Percentiles rank a stretch among this genome's conserved stretches.
phyloP scores from a whole-genome alignment of 2,329 filamentous ascomycete species.

The Rutstroemia sp. region DNA sequence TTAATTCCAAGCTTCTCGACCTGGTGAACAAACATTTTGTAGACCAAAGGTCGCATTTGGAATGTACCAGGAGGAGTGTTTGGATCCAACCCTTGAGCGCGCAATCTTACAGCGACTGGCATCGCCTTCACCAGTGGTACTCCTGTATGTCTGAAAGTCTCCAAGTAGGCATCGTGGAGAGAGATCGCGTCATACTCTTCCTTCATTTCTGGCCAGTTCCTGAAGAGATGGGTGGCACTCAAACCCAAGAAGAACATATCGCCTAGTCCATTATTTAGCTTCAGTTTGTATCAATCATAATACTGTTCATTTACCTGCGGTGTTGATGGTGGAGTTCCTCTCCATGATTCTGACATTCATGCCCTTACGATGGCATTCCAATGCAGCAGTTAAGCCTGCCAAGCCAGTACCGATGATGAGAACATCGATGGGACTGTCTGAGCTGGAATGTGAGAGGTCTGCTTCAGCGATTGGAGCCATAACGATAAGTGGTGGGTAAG shows the following conservation, averaged over 20 bases:
- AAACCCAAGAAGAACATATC: constrained; percentile 46
- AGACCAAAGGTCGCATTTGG: constrained; percentile 47
- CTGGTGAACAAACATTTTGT: constrained; percentile 42
- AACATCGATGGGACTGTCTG: constrained; percentile 34
- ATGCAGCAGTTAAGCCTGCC: constrained; percentile 50
- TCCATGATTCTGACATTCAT: constrained; percentile 44
- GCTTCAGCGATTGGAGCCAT: too few species aligned
- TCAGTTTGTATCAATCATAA: too few species aligned
- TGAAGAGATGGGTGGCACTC: constrained; percentile 47
- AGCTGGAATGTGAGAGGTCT: too few species aligned
- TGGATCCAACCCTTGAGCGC: constrained; percentile 29
- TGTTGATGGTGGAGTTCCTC: constrained; percentile 22
- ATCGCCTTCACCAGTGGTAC: constrained; percentile 33
- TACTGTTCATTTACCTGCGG: too few species aligned
- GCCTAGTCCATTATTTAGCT: neutral
- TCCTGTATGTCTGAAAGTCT: constrained; percentile 14
- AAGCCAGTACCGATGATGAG: constrained; percentile 48
- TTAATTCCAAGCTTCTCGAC: constrained; percentile 40
- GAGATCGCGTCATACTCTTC: constrained; percentile 33
- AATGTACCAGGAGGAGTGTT: constrained; percentile 25
- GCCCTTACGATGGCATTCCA: constrained; percentile 52
- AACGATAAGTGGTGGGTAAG: too few species aligned
- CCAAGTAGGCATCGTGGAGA: constrained; percentile 36
- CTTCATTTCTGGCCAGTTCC: constrained; percentile 41
- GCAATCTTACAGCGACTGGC: constrained; percentile 24